These are phyloP conservation scores for Moricandia arvensis DNA, from an alignment of 345 rosid species.

Conservation along the genomic window DNA sequence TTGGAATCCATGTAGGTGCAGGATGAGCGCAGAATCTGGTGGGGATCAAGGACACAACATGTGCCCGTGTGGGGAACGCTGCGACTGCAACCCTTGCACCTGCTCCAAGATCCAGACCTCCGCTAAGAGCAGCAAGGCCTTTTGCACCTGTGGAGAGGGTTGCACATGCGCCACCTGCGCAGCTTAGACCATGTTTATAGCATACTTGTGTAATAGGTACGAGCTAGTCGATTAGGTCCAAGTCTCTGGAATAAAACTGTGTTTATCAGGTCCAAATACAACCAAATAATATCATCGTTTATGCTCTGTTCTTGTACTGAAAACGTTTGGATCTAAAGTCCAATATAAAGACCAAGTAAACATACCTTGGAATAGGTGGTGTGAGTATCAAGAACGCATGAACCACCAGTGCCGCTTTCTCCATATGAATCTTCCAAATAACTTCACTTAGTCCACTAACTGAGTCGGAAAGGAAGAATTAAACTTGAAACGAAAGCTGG, in stretches of 20 bases:
- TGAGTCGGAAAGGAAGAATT: not conserved
- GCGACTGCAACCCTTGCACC: conserved; percentile 65
- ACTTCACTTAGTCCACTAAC: not conserved
- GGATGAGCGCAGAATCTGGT: conserved; percentile 15
- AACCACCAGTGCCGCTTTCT: not conserved
- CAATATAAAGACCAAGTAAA: not conserved
- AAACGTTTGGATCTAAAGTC: not conserved
- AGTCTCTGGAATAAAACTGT: conserved; percentile 21
- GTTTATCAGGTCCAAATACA: not conserved
- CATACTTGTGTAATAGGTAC: conserved; percentile 29
- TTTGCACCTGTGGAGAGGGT: conserved; percentile 34
- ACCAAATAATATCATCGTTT: not conserved
- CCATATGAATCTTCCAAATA: not conserved
- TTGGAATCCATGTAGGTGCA: conserved; percentile 40
- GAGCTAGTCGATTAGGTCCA: conserved; percentile 8
- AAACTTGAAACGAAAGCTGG: not conserved
- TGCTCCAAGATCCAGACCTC: conserved; percentile 37
- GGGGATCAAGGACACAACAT: conserved; percentile 39
- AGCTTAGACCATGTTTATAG: conserved; percentile 15
- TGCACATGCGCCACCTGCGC: conserved; percentile 27
- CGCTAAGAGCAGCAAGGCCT: conserved; percentile 9
- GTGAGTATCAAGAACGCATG: conserved; percentile 2
- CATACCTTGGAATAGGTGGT: not conserved
- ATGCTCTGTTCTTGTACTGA: not conserved
- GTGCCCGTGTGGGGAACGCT: conserved; percentile 60